phyloP scores from a whole-genome alignment of 2,329 filamentous ascomycete species.

The Fusarium domesticum region DNA sequence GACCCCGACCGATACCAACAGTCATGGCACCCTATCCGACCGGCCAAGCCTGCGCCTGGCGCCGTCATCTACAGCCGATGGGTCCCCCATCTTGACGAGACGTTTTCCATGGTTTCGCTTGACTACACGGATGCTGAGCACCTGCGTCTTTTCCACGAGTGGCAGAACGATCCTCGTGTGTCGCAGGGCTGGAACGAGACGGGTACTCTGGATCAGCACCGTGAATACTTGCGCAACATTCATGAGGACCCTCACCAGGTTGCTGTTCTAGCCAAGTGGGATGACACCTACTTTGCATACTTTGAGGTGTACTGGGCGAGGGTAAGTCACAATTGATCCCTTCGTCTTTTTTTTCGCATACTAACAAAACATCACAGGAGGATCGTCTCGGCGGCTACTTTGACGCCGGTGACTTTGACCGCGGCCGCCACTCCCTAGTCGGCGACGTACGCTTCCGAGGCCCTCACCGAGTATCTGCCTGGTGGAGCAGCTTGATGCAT shows the following conservation, averaged over 20 bases:
- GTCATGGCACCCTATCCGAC: constrained; percentile 67
- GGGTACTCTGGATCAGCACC: constrained; percentile 71
- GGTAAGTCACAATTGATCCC: constrained; percentile 33
- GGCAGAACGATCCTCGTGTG: constrained; percentile 82
- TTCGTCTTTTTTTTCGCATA: not conserved
- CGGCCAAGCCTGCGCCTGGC: constrained; percentile 67
- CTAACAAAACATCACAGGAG: constrained; percentile 38
- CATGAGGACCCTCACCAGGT: constrained; percentile 71
- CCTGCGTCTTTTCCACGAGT: constrained; percentile 68
- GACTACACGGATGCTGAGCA: constrained; percentile 64
- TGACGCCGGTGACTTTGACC: constrained; percentile 53
- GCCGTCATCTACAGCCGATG: constrained; percentile 74
- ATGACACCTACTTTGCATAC: constrained; percentile 70
- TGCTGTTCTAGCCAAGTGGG: constrained; percentile 67
- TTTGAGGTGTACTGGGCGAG: constrained; percentile 79
- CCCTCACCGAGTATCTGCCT: constrained; percentile 58
- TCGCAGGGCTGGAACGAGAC: constrained; percentile 78
- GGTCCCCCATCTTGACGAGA: constrained; percentile 71
- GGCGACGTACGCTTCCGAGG: constrained; percentile 59
- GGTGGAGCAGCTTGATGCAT: constrained; percentile 62
- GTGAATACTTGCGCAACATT: constrained; percentile 65
- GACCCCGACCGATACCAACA: constrained; percentile 45
- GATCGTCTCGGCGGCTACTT: constrained; percentile 57
- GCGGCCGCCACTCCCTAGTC: constrained; percentile 56
- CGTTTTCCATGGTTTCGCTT: constrained; percentile 73